Base-by-base conservation (phyloP, 495 filamentous ascomycete species). In the Penicillium diatomitis region DNA sequence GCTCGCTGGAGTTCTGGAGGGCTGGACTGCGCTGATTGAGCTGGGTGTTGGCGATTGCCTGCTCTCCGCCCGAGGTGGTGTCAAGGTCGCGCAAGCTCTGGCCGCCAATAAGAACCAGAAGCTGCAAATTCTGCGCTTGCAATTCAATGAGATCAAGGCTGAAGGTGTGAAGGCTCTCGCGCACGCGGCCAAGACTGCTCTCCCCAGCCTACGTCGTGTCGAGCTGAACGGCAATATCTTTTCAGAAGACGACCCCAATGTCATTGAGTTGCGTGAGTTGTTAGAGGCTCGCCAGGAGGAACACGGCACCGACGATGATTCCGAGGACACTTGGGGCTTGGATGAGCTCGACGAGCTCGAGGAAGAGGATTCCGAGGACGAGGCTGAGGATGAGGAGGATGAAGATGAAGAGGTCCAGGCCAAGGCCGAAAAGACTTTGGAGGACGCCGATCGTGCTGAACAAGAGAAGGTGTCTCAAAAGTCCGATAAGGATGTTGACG, bases 181-280 rank as follows among this genome's bases (percentile, higher is more conserved):
- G 20, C 70, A 77, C 31, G 84, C 84, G 1, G 75, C 79, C 9
- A 78, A 81, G 62, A 71, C 73, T 10, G 66, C 65, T 0, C 72
- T 96, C n/a, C 86, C 84, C 0, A 73, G 74, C 28, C 68, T 96
- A 51, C 81, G 81, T 66, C 83, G 88, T 53, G 79, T 96, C 50
- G 92, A 98, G 64, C 71, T 98, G 51, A 97, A 98, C 64, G 92
- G 92, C 36, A 98, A 98, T 72, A 90, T 86, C 57, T 96, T 98
- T 56, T 73, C 74, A 6, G 90, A 96, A 63, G 90, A 94, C 2
- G 91, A 96, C 53, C 65, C 75, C 31, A 74, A 75, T 39, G 76
- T 83, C 10, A 67, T 66, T 40, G 71, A 69, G 6, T 58, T 85
- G 39, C 65, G 72, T 31, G 70, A 73, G 44, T 54, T 76, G 9